These are phyloP conservation scores for Trichoderma semiorbis DNA, from an alignment of 2,329 filamentous ascomycete species.

Conservation along the genomic window DNA sequence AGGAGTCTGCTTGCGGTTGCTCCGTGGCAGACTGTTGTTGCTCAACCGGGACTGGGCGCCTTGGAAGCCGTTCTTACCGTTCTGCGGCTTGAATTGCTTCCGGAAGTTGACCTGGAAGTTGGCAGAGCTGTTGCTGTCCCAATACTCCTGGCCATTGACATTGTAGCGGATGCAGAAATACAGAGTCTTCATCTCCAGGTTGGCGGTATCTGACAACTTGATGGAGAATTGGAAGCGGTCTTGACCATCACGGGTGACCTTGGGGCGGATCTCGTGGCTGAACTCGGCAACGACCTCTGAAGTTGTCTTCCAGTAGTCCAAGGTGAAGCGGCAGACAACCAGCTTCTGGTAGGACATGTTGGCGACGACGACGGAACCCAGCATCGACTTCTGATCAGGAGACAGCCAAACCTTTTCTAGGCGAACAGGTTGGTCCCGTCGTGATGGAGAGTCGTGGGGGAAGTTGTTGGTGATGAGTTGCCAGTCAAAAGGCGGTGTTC, in stretches of 20 bases:
- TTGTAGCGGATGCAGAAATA: slow-evolving; percentile 88
- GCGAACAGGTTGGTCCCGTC: slow-evolving; percentile 65
- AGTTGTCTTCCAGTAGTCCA: slow-evolving; percentile 98
- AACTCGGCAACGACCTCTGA: slow-evolving; percentile 92
- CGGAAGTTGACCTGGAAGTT: slow-evolving; percentile 96
- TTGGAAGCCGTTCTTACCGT: slow-evolving; percentile 53
- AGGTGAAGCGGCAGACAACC: slow-evolving; percentile 88
- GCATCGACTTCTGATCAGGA: slow-evolving; percentile 76
- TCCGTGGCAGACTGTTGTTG: slow-evolving; percentile 61
- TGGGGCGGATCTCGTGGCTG: slow-evolving; percentile 70
- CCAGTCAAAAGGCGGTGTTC: slow-evolving; percentile 68
- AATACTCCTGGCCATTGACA: slow-evolving; percentile 80
- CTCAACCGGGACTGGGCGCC: slow-evolving; percentile 49
- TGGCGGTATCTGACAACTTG: slow-evolving; percentile 84
- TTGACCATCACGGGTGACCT: slow-evolving; percentile 62
- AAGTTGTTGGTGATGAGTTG: slow-evolving; percentile 85
- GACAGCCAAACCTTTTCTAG: slow-evolving; percentile 87
- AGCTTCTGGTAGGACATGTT: slow-evolving; percentile 88
- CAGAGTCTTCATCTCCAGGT: slow-evolving; percentile 88
- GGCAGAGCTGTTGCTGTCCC: slow-evolving; percentile 85
- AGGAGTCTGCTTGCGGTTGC: slow-evolving; percentile 52
- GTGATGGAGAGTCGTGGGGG: slow-evolving; percentile 52
- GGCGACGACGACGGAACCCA: slow-evolving; percentile 78
- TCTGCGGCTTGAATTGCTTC: slow-evolving; percentile 67
- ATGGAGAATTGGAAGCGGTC: slow-evolving; percentile 95